Evolutionary conservation across 495 filamentous ascomycete species (phyloP), one percentile per base, ranked within the genome.

Genomic region (Penicillium canariense): DNA sequence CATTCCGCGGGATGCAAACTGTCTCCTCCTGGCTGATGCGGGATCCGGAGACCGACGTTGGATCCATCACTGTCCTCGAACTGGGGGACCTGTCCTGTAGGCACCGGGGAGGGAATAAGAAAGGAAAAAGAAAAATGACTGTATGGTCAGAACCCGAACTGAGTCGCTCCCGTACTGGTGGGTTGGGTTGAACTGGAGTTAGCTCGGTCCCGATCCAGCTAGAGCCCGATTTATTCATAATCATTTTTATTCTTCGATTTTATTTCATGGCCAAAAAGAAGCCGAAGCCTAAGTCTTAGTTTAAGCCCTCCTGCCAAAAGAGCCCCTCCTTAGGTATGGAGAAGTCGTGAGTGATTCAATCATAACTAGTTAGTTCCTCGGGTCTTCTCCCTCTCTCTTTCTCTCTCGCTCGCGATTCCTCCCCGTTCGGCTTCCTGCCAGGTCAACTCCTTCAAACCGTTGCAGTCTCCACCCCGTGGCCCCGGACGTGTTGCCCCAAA

Each of bases 401-500:
- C n/a, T n/a, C 38, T 22, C 17, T 39, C 15, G 7, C 23, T 12
- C 42, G 3, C 20, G 20, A 25, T 43, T 20, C 23, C 11, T 23
- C 22, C 18, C 25, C 39, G 17, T 26, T 22, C 20, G 6, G 30
- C 30, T 32, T 32, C 30, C 30, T 32, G 6, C 30, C 30, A 12
- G 12, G 30, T 12, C 30, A 6, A 38, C 39, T 27, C 14, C 5
- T 27, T 38, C 32, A 32, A 39, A 30, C 48, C 23, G 34, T 50
- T 50, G 9, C 46, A 34, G 46, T 50, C 34, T 32, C 46, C 44
- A 36, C 46, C 18, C 31, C 14, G 5, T 23, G 11, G 3, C 30
- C 30, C 34, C 47, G 48, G 34, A 17, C 32, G 34, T 50, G 48
- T 50, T 50, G 30, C 48, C 48, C 25, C 34, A 50, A 39, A 48